Conservation (phyloP, 1,284 basidiomycete species). For the Naganishia sp. region DNA sequence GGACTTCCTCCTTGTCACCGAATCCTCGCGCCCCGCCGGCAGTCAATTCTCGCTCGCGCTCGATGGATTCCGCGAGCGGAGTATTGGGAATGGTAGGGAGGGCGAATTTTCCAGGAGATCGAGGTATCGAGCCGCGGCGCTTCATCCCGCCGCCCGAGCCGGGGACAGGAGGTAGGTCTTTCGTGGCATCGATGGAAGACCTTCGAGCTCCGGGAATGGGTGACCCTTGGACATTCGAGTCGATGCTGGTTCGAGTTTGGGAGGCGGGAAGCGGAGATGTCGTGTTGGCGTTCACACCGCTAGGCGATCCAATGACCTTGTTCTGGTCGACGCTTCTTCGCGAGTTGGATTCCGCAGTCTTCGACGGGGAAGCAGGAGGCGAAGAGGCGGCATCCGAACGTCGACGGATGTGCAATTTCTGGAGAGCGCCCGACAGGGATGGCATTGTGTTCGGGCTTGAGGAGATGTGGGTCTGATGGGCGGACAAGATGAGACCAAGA, state of each 20-base stretch:
- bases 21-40: constrained; percentile 1
- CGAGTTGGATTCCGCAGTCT: background rate
- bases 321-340: constrained; percentile 10
- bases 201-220: background rate
- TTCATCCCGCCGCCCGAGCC: constrained; percentile 1
- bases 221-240: constrained; percentile 5
- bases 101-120: constrained; percentile 27
- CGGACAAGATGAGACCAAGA: background rate
- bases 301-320: background rate
- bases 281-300: no score
- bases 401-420: constrained; percentile 28
- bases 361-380: constrained; percentile 7
- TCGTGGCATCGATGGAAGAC: constrained; percentile 24
- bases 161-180: constrained; percentile 37
- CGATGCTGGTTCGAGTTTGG: background rate
- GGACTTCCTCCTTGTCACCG: constrained; percentile 7
- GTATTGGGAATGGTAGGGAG: constrained; percentile 29
- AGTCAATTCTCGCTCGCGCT: constrained; percentile 23
- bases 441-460: constrained; percentile 35
- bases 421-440: constrained; percentile 36
- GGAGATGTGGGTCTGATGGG: background rate
- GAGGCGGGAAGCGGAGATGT: background rate
- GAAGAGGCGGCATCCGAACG: constrained; percentile 20
- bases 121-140: constrained; percentile 23
- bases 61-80: constrained; percentile 24